Evolutionary conservation across 2,329 filamentous ascomycete genomes (phyloP), one percentile per base, ranked within the genome.

Genomic region (Colletotrichum salicis): DNA sequence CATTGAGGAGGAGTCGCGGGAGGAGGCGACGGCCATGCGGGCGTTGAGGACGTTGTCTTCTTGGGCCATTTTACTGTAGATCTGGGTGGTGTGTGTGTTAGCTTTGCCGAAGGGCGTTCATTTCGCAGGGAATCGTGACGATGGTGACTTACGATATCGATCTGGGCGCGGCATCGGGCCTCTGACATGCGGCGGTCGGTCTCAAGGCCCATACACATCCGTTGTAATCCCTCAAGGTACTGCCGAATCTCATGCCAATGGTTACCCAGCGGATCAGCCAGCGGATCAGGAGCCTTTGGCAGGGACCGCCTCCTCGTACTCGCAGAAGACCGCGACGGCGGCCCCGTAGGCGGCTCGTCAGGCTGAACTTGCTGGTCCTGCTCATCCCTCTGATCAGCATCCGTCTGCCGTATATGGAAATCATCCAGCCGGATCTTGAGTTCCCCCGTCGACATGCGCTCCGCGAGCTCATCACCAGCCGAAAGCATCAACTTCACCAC

Each of bases 51-150:
- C 83, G 73, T 86, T 86, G 75, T 86, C 84, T 70, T 86, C 84
- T 72, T 86, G 84, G 4, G 84, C 84, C 82, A 86, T 85, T 74
- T 85, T 85, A 73, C 82, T 84, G 78, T 85, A 86, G 70, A 86
- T 85, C 82, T 84, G 58, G 1, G 19, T 2, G 1, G 75, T n/a
- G 27, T 76, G 75, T n/a, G 27, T 76, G 75, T 24, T 10, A 6
- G 27, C 2, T 11, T 27, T n/a, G n/a, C n/a, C n/a, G n/a, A n/a
- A n/a, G n/a, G n/a, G n/a, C n/a, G n/a, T n/a, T n/a, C n/a, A n/a
- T n/a, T n/a, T n/a, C n/a, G n/a, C n/a, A n/a, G n/a, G n/a, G n/a
- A n/a, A n/a, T n/a, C n/a, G n/a, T n/a, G n/a, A n/a, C n/a, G n/a
- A 15, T 19, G 5, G 2, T 4, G 4, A 76, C 82, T 78, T 70